These are phyloP conservation scores for Nakazawaea molendinolei DNA, from an alignment of 805 yeast species.

Conservation along the genomic window DNA sequence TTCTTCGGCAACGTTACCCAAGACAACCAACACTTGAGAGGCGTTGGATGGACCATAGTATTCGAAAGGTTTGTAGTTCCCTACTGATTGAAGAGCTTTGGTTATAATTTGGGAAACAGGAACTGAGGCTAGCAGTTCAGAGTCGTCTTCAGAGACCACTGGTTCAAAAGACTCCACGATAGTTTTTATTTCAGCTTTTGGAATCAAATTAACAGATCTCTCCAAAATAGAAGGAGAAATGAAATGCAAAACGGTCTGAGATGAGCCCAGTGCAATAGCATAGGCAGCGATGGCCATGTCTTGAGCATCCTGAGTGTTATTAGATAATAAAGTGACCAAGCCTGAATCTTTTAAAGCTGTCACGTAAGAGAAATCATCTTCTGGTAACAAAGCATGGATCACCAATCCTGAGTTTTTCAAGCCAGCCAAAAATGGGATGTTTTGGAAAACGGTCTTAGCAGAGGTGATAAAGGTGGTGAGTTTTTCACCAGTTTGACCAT, in stretches of 20 bases:
- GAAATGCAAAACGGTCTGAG: slow-evolving; percentile 68
- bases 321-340: slow-evolving; percentile 62
- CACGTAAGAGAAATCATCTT: slow-evolving; percentile 60
- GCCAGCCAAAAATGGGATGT: slow-evolving; percentile 49
- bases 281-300: slow-evolving; percentile 54
- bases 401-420: slow-evolving; percentile 40
- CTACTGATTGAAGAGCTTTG: slow-evolving; percentile 24
- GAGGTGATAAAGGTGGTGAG: slow-evolving; percentile 43
- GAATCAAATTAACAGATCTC: not conserved
- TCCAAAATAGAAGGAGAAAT: slow-evolving; percentile 27
- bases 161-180: slow-evolving; percentile 7
- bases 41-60: slow-evolving; percentile 35
- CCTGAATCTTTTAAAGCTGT: slow-evolving; percentile 71
- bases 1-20: slow-evolving; percentile 50
- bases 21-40: slow-evolving; percentile 46
- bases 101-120: slow-evolving; percentile 24
- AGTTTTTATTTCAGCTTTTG: slow-evolving; percentile 8
- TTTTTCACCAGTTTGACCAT: slow-evolving; percentile 29
- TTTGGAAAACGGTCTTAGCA: slow-evolving; percentile 46
- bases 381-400: slow-evolving; percentile 52
- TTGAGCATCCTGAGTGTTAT: slow-evolving; percentile 43
- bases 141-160: slow-evolving; percentile 14
- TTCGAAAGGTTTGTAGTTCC: slow-evolving; percentile 32
- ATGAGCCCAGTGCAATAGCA: slow-evolving; percentile 40
- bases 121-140: slow-evolving; percentile 12